phyloP scores from a whole-genome alignment of 2,329 filamentous ascomycete species.

The Aureobasidium pullulans region DNA sequence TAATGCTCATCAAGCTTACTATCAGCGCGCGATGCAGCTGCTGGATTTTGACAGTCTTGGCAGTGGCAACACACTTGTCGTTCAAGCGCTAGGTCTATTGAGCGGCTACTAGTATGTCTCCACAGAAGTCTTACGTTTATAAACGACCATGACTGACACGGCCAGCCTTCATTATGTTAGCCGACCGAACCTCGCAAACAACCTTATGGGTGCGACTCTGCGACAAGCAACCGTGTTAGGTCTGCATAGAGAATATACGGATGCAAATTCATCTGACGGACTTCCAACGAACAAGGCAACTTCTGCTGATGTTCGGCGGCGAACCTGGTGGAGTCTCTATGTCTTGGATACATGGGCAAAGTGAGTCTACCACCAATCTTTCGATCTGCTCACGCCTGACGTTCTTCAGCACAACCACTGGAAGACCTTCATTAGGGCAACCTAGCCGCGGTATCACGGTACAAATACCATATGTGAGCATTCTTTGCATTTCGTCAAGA shows the following conservation, averaged over 20 bases:
- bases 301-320: slow-evolving; percentile 53
- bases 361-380: neutral
- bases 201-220: slow-evolving; percentile 27
- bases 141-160: neutral
- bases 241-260: slow-evolving; percentile 26
- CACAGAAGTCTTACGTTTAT: accelerated
- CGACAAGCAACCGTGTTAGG: slow-evolving; percentile 27
- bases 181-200: slow-evolving; percentile 27
- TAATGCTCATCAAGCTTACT: slow-evolving; percentile 25
- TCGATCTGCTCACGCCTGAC: neutral
- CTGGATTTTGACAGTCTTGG: slow-evolving; percentile 25
- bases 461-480: slow-evolving; percentile 44
- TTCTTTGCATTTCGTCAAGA: no score
- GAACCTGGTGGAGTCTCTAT: slow-evolving; percentile 70
- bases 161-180: slow-evolving; percentile 25
- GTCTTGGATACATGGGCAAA: slow-evolving; percentile 65
- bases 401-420: slow-evolving; percentile 53
- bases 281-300: slow-evolving; percentile 37
- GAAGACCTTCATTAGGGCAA: slow-evolving; percentile 61
- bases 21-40: slow-evolving; percentile 24
- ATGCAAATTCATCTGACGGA: slow-evolving; percentile 26
- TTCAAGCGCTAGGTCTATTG: slow-evolving; percentile 26
- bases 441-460: slow-evolving; percentile 63
- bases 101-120: slow-evolving; percentile 23
- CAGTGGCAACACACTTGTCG: slow-evolving; percentile 24